phyloP scores from a whole-genome alignment of 208 protist species.

The Trypanosoma avium region DNA sequence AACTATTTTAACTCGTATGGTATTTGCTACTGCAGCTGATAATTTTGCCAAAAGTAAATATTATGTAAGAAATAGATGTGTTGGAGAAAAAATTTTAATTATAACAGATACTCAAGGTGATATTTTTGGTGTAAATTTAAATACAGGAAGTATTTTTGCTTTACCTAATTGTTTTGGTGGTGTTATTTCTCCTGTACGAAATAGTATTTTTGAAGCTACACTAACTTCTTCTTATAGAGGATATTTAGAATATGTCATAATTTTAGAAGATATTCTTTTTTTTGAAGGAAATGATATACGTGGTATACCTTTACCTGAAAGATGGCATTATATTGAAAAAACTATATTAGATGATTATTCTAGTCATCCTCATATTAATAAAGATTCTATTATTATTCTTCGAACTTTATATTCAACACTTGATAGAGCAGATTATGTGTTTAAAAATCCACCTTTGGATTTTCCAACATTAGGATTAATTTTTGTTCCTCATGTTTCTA shows the following conservation, averaged over 20 bases:
- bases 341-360: slow-evolving; percentile 60
- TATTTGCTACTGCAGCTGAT: slow-evolving; percentile 59
- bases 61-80: slow-evolving; percentile 38
- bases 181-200: slow-evolving; percentile 19
- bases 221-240: slow-evolving; percentile 56
- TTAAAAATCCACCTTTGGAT: slow-evolving; percentile 43
- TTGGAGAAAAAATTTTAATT: slow-evolving; percentile 53
- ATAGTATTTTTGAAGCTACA: slow-evolving; percentile 65
- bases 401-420: slow-evolving; percentile 48
- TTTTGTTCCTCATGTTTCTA: slow-evolving; percentile 45
- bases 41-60: slow-evolving; percentile 56
- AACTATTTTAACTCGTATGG: slow-evolving; percentile 53
- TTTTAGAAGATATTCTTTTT: slow-evolving; percentile 74
- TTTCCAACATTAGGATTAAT: slow-evolving; percentile 58
- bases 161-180: slow-evolving; percentile 63
- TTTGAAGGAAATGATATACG: slow-evolving; percentile 63
- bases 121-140: slow-evolving; percentile 62
- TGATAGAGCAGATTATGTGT: slow-evolving; percentile 29
- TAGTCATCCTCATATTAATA: slow-evolving; percentile 64
- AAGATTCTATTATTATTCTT: slow-evolving; percentile 54
- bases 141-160: slow-evolving; percentile 52
- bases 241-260: slow-evolving; percentile 59
- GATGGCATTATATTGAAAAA: slow-evolving; percentile 57
- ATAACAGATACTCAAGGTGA: slow-evolving; percentile 51
- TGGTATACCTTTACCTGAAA: slow-evolving; percentile 50